phyloP scores from a whole-genome alignment of 2,329 filamentous ascomycete species.

The Pestalotiopsis sp. region DNA sequence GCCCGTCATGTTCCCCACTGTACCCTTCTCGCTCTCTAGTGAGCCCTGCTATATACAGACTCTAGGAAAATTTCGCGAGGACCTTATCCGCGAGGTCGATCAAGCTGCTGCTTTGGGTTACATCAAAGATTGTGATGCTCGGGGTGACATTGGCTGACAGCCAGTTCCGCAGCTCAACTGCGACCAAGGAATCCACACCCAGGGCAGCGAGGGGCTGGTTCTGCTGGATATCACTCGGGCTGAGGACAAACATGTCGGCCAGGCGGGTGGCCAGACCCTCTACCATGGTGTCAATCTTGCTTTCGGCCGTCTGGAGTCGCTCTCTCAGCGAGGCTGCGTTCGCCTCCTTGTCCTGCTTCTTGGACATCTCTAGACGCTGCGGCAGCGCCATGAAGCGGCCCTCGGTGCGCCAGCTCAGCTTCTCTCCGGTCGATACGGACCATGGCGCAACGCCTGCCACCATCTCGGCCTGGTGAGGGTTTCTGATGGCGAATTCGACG shows the following conservation, averaged over 20 bases:
- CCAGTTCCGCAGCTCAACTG: constrained; percentile 9
- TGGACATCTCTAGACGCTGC: background rate
- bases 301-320: background rate
- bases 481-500: background rate
- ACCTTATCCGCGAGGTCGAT: constrained; percentile 8
- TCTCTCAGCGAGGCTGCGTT: background rate
- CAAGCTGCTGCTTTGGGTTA: constrained; percentile 5
- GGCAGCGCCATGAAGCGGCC: constrained; percentile 1
- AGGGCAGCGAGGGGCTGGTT: constrained; percentile 11
- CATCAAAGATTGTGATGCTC: constrained; percentile 6
- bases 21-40: background rate
- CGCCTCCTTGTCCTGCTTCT: background rate
- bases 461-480: constrained; percentile 5
- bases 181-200: constrained; percentile 9
- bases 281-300: background rate
- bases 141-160: constrained; percentile 5
- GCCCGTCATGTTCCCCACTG: no score
- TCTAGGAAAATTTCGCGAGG: background rate
- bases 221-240: constrained; percentile 13
- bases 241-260: constrained; percentile 9
- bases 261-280: background rate
- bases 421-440: background rate
- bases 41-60: background rate
- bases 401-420: background rate
- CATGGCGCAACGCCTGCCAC: constrained; percentile 2